These are phyloP conservation scores for Pharus latifolius DNA, from an alignment of 176 grass and related monocot genomes.

Conservation along the genomic window DNA sequence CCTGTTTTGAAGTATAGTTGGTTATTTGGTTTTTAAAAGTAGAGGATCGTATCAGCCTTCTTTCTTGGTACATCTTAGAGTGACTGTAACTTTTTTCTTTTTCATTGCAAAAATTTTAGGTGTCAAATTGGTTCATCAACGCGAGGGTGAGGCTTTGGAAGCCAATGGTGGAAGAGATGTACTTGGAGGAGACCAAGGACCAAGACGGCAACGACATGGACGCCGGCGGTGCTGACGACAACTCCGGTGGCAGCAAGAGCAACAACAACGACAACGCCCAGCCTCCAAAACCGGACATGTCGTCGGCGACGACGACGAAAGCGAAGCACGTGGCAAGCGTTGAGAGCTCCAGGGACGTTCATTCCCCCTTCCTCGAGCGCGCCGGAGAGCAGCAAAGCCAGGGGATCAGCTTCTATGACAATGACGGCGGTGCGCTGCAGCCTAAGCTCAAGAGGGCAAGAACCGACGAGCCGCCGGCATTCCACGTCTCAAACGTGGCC, in stretches of 20 bases:
- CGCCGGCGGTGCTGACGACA: conserved; percentile 15
- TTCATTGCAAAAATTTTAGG: too few relatives aligned
- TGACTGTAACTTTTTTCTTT: too few relatives aligned
- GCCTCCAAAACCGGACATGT: conserved; percentile 13
- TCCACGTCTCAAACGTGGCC: conserved; percentile 25
- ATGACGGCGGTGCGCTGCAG: neutral
- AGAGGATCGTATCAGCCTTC: too few relatives aligned
- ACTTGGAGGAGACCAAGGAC: conserved; percentile 85
- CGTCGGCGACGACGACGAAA: conserved; percentile 5
- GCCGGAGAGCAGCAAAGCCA: conserved; percentile 11
- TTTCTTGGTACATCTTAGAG: too few relatives aligned
- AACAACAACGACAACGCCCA: neutral
- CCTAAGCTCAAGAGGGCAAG: conserved; percentile 60
- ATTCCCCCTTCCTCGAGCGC: conserved; percentile 33
- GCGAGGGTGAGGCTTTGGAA: conserved; percentile 96
- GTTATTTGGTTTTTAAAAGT: too few relatives aligned
- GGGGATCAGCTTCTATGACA: conserved; percentile 7
- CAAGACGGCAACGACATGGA: conserved; percentile 41
- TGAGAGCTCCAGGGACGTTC: conserved; percentile 20
- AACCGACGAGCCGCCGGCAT: neutral
- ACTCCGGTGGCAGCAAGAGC: conserved; percentile 30
- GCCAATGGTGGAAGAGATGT: conserved; percentile 99
- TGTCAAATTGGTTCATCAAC: conserved; percentile 99
- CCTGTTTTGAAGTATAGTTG: too few relatives aligned
- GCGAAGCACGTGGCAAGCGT: neutral